Evolutionary conservation across 2,329 filamentous ascomycete genomes (phyloP).

Genomic region (Trichoderma harzianum): DNA sequence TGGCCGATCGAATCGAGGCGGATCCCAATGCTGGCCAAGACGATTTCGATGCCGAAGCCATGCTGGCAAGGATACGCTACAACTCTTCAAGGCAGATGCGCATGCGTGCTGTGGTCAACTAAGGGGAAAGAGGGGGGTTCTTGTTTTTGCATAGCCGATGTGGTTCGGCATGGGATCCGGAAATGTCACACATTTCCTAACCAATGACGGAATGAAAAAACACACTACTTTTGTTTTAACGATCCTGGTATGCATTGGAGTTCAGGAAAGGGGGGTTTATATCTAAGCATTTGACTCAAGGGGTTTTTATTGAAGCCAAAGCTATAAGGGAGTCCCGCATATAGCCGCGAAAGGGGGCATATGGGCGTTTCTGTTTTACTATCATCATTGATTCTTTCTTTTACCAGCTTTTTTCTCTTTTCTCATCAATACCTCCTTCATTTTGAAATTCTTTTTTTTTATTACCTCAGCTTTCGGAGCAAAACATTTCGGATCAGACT

Average conservation of each 20-base stretch:
- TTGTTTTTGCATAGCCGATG: constrained; percentile 11
- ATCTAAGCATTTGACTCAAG: constrained; percentile 16
- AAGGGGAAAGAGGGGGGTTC: background rate
- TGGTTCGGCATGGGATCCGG: constrained; percentile 6
- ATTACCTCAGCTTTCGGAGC: background rate
- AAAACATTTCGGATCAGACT: background rate
- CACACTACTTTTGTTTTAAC: constrained; percentile 12
- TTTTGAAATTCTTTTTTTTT: background rate
- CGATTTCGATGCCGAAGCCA: constrained; percentile 40
- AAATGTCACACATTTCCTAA: constrained; percentile 5
- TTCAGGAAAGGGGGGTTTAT: constrained; percentile 11
- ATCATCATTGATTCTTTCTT: background rate
- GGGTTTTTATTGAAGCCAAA: constrained; percentile 5
- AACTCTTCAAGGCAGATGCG: constrained; percentile 42
- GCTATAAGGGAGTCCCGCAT: constrained; percentile 13
- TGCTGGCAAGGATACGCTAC: constrained; percentile 39
- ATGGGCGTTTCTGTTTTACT: constrained; percentile 15
- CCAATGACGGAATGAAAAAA: constrained; percentile 19
- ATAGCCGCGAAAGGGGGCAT: constrained; percentile 7
- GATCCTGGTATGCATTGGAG: constrained; percentile 20
- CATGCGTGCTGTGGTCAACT: constrained; percentile 23
- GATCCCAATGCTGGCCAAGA: constrained; percentile 39
- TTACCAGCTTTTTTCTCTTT: background rate
- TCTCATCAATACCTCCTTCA: constrained; percentile 3
- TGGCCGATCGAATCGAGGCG: constrained; percentile 31